Base-by-base conservation (phyloP, 2,329 filamentous ascomycete genomes). In the Botrytis tulipae region DNA sequence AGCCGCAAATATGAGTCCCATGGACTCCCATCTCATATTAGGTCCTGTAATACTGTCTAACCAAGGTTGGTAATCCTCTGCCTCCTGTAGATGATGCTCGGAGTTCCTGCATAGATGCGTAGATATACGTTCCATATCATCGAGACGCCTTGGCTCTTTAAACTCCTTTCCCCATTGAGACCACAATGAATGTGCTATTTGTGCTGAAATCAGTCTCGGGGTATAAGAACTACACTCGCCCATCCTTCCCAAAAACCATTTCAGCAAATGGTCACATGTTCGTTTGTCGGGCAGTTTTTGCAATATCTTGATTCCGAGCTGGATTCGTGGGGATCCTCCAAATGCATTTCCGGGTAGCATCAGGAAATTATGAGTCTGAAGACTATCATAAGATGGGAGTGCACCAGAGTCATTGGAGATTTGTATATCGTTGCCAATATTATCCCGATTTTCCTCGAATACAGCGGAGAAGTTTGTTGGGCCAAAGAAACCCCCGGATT, bases 391-490 rank as follows among this genome's bases (percentile, higher is more conserved):
- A 32, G 75, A 73, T 16, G 76, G 48, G 32, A 72, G 72, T 2
- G 73, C 73, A 44, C 76, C 75, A 22, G 73, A 71, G 59, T 80
- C 77, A 59, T 78, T 78, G 32, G 78, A 78, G n/a, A 80, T 76
- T 16, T 78, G 76, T 54, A 79, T 73, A 7, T 78, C 76, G 22
- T 77, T 77, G 8, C 75, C 76, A 25, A 80, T 74, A 66, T 79
- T 77, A 25, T 78, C 76, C 42, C 74, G 70, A 42, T 80, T 80
- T 63, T 81, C 79, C 18, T 76, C 68, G 70, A 80, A 81, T 16
- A 80, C 78, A 14, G 79, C 79, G 1, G 79, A 80, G 76, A 80
- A 81, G 70, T 76, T 79, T 16, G 79, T 80, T n/a, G 79, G 78
- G 18, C 78, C 78, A 59, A 78, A 78, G 71, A 78, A 78, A 14